Evolutionary conservation across 2,329 filamentous ascomycete species (phyloP), one percentile per base, ranked within the genome.

Genomic region (Pseudogymnoascus sp.): DNA sequence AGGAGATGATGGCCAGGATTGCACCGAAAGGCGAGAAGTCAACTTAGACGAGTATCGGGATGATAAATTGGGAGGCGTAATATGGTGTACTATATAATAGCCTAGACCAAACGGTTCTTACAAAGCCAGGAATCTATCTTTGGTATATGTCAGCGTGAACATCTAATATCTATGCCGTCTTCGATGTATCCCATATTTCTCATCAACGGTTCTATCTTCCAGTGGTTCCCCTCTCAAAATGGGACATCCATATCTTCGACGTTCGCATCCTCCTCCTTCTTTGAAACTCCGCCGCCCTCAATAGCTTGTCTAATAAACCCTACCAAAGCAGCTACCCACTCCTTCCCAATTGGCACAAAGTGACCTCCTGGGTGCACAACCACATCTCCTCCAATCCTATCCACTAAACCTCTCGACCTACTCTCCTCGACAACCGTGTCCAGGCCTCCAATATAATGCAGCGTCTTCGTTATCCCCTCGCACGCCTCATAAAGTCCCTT

Each of bases 1-100:
- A 99, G 79, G 95, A 99, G 82, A 99, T 99, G 95, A 99, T 99
- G 95, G 95, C 95, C 42, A 85, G 93, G 65, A 97, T 99, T 72
- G 88, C 95, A 76, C 91, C 91, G 5, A 73, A 72, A 65, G 64
- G 65, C 12, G 64, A 66, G n/a, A 71, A 73, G 66, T 74, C 5
- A 53, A 53, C 31, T 53, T 53, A 53, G 25, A 53, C 25, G 46
- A n/a, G 21, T 16, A 53, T 31, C 5, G n/a, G 46, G 46, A 31
- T 11, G 46, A n/a, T 18, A 14, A 53, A 53, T 53, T 53, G 25
- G 46, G 46, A 53, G 25, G 46, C 46, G 25, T 53, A 25, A 53
- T 53, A 53, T 53, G 46, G 46, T 53, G 46, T 53, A 34, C 64
- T 73, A 71, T 73, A 73, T 64, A 72, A 63, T 72, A 72, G 66